A percentile compares a stretch with the other conserved stretches of the same genome.
Conservation (phyloP, 2,329 filamentous ascomycete genomes). For the Orbilia quercus region DNA sequence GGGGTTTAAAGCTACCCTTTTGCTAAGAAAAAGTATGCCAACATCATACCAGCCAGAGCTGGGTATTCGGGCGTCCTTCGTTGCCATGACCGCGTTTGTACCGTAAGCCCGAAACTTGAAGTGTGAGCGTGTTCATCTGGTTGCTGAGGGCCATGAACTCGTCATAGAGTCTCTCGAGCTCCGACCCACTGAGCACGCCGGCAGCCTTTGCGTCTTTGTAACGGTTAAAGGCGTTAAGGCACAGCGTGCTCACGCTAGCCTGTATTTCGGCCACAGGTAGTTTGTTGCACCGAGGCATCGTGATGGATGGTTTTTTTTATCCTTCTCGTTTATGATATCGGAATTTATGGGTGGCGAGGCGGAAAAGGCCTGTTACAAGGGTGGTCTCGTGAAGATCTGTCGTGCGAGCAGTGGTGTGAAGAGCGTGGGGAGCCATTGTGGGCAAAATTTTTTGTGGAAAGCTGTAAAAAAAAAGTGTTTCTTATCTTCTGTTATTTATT, state of each 20-base stretch:
- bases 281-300: constrained; percentile 52
- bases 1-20: not conserved
- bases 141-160: constrained; percentile 49
- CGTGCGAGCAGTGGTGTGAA: constrained; percentile 10
- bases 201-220: constrained; percentile 49
- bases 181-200: constrained; percentile 15
- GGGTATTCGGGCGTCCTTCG: constrained; percentile 28
- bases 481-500: constrained; percentile 13
- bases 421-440: constrained; percentile 41
- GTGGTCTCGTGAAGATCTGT: not conserved
- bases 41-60: constrained; percentile 41
- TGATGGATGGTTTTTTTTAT: constrained; percentile 7
- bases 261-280: constrained; percentile 45
- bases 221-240: constrained; percentile 46
- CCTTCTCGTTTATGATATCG: constrained; percentile 2
- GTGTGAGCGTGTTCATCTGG: constrained; percentile 48
- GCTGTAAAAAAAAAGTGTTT: no score
- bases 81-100: constrained; percentile 9
- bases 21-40: not conserved
- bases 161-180: constrained; percentile 30
- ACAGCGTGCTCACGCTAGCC: constrained; percentile 55
- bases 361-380: not conserved
- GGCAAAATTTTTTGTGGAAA: constrained; percentile 26
- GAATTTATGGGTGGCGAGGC: not conserved
- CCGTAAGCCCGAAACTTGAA: constrained; percentile 40